phyloP scores from a whole-genome alignment of 768 basidiomycete genomes.

The Dioszegia crocea region DNA sequence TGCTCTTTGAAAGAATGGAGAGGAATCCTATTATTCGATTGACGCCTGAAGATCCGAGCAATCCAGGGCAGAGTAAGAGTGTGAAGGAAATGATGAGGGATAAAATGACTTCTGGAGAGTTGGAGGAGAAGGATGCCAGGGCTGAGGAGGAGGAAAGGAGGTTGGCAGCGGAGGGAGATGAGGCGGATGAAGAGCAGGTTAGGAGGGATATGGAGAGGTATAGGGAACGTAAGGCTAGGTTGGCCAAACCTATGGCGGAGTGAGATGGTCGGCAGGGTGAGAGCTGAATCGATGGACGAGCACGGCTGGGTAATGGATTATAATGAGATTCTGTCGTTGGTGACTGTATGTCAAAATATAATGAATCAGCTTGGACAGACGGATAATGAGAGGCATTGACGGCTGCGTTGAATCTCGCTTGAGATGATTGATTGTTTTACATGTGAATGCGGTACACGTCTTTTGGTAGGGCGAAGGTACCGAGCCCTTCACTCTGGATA shows the following conservation, averaged over 20 bases:
- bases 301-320: too few species aligned
- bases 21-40: slow-evolving; percentile 52
- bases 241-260: slow-evolving; percentile 6
- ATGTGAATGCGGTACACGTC: too few species aligned
- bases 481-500: too few species aligned
- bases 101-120: slow-evolving; percentile 21
- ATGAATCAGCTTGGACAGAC: too few species aligned
- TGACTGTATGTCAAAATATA: too few species aligned
- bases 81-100: slow-evolving; percentile 54
- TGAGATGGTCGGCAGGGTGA: not conserved
- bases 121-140: slow-evolving; percentile 19
- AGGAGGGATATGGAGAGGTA: slow-evolving; percentile 35
- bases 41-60: slow-evolving; percentile 18
- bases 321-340: too few species aligned
- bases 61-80: slow-evolving; percentile 47
- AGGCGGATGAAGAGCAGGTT: slow-evolving; percentile 36
- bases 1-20: slow-evolving; percentile 84
- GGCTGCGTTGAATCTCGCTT: too few species aligned
- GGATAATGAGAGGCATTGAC: too few species aligned
- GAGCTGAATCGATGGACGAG: too few species aligned
- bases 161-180: slow-evolving; percentile 24
- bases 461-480: too few species aligned
- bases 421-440: too few species aligned
- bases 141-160: slow-evolving; percentile 16
- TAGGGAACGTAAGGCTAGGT: slow-evolving; percentile 22